Conservation (phyloP, 306 rosid genomes). For the Malus asiatica region DNA sequence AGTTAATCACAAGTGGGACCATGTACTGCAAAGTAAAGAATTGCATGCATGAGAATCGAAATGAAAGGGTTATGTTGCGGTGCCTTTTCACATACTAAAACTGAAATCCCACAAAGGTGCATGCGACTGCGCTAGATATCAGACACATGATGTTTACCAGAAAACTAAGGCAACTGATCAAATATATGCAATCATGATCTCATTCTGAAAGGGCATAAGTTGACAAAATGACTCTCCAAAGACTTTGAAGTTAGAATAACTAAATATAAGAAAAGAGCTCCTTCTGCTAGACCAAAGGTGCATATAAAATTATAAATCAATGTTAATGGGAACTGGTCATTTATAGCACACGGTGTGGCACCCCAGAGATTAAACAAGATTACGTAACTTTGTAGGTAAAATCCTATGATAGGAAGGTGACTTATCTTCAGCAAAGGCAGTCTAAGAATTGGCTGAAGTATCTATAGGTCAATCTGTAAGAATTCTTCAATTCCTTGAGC, state of each 20-base stretch:
- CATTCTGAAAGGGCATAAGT: background rate
- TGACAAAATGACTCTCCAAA: background rate
- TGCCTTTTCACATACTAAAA: background rate
- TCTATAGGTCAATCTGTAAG: too few relatives aligned
- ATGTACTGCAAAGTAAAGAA: background rate
- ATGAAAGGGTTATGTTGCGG: background rate
- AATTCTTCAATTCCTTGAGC: too few relatives aligned
- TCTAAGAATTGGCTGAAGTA: too few relatives aligned
- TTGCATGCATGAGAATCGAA: background rate
- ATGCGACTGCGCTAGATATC: background rate
- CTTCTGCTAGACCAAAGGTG: background rate
- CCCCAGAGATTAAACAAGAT: background rate
- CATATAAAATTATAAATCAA: too few relatives aligned
- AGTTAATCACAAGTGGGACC: background rate
- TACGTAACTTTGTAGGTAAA: background rate
- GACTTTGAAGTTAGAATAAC: too few relatives aligned
- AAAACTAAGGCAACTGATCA: background rate
- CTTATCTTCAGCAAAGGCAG: too few relatives aligned
- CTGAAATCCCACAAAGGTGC: background rate
- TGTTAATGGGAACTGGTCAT: too few relatives aligned
- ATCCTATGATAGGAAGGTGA: too few relatives aligned
- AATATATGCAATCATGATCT: background rate
- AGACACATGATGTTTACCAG: background rate
- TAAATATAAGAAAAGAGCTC: background rate
- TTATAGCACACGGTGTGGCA: background rate